Evolutionary conservation across 148 eudicot genomes (phyloP).

Genomic region (Suaeda aralocaspica): DNA sequence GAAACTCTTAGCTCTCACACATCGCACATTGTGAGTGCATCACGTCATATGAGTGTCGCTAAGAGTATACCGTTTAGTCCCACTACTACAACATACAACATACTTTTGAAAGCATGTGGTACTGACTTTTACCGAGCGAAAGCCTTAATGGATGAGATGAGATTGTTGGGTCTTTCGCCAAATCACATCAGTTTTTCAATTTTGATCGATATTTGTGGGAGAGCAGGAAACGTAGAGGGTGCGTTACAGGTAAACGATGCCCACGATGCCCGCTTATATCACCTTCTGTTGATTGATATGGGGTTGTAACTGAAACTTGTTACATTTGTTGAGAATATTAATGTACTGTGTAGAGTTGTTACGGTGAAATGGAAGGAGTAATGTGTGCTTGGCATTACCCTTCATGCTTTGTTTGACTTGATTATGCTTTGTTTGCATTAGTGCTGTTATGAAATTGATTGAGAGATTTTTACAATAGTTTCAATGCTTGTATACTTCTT

Average conservation of each 20-base stretch:
- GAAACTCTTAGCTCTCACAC: conserved; percentile 19
- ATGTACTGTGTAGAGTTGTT: neutral
- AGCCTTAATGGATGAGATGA: conserved; percentile 82
- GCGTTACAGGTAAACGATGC: conserved; percentile 58
- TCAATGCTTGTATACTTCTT: neutral
- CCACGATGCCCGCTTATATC: too few species aligned
- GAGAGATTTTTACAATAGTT: neutral
- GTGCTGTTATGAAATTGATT: neutral
- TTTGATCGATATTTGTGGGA: conserved; percentile 67
- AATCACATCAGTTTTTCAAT: conserved; percentile 91
- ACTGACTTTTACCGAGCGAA: conserved; percentile 71
- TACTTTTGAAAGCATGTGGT: conserved; percentile 91
- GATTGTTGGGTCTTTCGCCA: conserved; percentile 56
- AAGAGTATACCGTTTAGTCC: conserved; percentile 60
- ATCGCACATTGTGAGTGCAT: conserved; percentile 15
- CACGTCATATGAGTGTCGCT: conserved; percentile 34
- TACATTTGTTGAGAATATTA: neutral
- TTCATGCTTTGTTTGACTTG: neutral
- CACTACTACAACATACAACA: conserved; percentile 76
- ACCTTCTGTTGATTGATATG: neutral
- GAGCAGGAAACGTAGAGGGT: conserved; percentile 56
- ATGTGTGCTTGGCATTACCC: neutral
- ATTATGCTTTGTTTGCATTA: neutral
- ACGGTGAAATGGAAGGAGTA: neutral
- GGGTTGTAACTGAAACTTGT: too few species aligned